phyloP scores from a whole-genome alignment of 2,329 filamentous ascomycete species.

The Paraphaeosphaeria minitans region DNA sequence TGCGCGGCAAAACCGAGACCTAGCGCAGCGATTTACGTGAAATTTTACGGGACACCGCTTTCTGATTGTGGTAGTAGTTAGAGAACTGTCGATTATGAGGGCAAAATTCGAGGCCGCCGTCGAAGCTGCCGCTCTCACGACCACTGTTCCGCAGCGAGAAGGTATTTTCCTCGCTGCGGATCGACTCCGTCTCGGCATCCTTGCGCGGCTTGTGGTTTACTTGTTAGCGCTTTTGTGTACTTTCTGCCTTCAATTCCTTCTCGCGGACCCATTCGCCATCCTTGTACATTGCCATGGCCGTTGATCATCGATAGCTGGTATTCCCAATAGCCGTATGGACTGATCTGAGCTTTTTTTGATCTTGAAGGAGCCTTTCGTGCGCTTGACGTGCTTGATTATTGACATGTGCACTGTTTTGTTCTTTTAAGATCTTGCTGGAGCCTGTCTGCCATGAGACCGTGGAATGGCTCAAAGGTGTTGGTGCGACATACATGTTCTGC shows the following conservation, averaged over 20 bases:
- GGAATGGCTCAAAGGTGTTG: not conserved
- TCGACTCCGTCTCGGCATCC: conserved; percentile 42
- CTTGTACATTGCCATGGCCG: conserved; percentile 21
- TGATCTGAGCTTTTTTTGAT: conserved; percentile 20
- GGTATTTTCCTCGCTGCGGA: conserved; percentile 50
- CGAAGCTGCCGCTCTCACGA: conserved; percentile 50
- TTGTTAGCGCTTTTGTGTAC: conserved; percentile 16
- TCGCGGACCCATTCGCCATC: conserved; percentile 38
- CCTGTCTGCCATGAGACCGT: conserved; percentile 18
- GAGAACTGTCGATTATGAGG: too few relatives aligned
- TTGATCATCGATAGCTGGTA: conserved; percentile 33
- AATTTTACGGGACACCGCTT: too few relatives aligned
- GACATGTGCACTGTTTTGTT: conserved; percentile 36
- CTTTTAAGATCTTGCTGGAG: conserved; percentile 28
- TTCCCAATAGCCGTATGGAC: conserved; percentile 26
- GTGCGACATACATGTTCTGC: conserved; percentile 21
- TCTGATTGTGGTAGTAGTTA: too few relatives aligned
- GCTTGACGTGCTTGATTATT: conserved; percentile 21
- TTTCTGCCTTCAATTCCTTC: conserved; percentile 25
- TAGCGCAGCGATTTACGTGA: too few relatives aligned
- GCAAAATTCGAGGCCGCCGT: conserved; percentile 48
- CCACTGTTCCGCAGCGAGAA: conserved; percentile 45
- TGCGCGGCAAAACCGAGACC: too few relatives aligned
- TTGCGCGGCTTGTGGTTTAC: conserved; percentile 43
- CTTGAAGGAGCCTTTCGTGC: conserved; percentile 30